Evolutionary conservation across 2,329 filamentous ascomycete genomes (phyloP).

Genomic region (Orbilia javanica): DNA sequence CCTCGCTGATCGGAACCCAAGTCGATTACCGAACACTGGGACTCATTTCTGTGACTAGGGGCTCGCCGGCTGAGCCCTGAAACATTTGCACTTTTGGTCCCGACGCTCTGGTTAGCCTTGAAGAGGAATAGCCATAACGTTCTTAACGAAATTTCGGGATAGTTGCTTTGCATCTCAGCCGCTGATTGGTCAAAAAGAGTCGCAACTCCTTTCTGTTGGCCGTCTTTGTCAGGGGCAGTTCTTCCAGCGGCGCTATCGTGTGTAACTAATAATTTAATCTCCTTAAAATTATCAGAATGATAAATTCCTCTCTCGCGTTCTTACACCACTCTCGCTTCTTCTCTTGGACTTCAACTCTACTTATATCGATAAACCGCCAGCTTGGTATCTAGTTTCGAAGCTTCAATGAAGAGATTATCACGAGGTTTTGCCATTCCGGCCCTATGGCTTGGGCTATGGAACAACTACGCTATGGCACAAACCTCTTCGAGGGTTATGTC

Average conservation of each 20-base stretch:
- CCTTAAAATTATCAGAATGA: constrained; percentile 9
- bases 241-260: constrained; percentile 2
- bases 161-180: constrained; percentile 19
- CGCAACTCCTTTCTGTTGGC: neutral
- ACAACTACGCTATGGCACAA: constrained; percentile 22
- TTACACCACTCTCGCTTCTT: constrained; percentile 20
- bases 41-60: neutral
- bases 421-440: constrained; percentile 4
- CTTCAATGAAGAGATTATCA: constrained; percentile 24
- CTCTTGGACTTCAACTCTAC: constrained; percentile 4
- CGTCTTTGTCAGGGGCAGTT: constrained; percentile 8
- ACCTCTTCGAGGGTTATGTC: constrained; percentile 30
- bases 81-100: constrained; percentile 30
- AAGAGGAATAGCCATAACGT: constrained; percentile 27
- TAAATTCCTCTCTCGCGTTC: constrained; percentile 11
- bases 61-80: constrained; percentile 19
- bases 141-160: constrained; percentile 14
- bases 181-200: constrained; percentile 4
- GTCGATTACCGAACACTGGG: neutral
- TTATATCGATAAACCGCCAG: constrained; percentile 20
- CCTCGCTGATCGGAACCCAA: neutral
- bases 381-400: neutral
- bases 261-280: constrained; percentile 17
- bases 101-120: neutral
- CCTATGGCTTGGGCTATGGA: constrained; percentile 24